Base-by-base conservation (phyloP, 2,329 filamentous ascomycete genomes). In the Chaetomiaceae sp. region DNA sequence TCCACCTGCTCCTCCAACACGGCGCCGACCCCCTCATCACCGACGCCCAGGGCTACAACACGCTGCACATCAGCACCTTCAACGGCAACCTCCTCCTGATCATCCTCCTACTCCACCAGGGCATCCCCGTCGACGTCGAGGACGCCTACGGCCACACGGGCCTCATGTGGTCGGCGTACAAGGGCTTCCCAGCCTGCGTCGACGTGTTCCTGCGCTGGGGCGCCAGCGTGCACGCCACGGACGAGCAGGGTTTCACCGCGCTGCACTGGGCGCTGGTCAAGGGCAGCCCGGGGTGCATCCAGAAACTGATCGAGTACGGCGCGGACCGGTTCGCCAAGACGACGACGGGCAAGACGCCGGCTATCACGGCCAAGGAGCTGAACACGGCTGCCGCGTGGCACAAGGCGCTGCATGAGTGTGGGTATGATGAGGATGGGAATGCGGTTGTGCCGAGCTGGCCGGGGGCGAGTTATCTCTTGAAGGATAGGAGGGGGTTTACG, bases 121-220 rank as follows among this genome's bases (percentile, higher is more conserved):
- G 94, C 66, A 94, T 99, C 56, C 89, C 91, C 15, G 90, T 99
- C 57, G 94, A 99, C 68, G 88, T 94, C 6, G 79, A 87, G 49
- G 94, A 99, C 71, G 83, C 83, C 47, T 92, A 91, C 67, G 90
- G 91, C 6, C 95, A 99, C 71, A 97, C 94, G 1, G 87, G 87
- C 56, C 78, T 99, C 57, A 99, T 99, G 94, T 99, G 94, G 94
- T 90, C 94, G 17, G 92, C 92, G 15, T 99, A 99, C 75, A 99
- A 99, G 72, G 94, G 95, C 33, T 96, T 87, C 68, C 89, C 92
- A 0, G 85, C 87, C 43, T 95, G 90, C 63, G 92, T 97, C 44
- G 94, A 97, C 67, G 71, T 97, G 39, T 92, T 96, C 61, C 74
- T 99, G 55, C 84, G 91, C 62, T 99, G 94, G 91, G 95, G 94